Conservation (phyloP, 768 basidiomycete genomes). For the Psilocybe cubensis region DNA sequence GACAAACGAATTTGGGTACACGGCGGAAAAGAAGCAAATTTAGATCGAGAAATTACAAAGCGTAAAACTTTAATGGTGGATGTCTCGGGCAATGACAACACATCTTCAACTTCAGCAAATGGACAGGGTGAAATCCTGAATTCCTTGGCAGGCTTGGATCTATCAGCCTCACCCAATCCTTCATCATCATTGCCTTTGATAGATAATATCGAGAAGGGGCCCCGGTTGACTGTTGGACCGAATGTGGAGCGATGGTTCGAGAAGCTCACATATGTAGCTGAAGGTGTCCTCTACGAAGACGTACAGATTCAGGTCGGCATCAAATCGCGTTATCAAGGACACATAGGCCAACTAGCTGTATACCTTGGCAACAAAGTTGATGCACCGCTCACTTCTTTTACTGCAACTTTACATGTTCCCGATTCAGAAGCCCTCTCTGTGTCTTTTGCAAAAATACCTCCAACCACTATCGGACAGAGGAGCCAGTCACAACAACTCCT, state of each 20-base stretch:
- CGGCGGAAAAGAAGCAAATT: slow-evolving; percentile 91
- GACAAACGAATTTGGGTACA: slow-evolving; percentile 96
- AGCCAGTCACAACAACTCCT: slow-evolving; percentile 93
- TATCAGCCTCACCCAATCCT: slow-evolving; percentile 21
- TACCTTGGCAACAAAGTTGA: slow-evolving; percentile 97
- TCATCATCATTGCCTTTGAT: slow-evolving; percentile 17
- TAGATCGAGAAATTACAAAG: slow-evolving; percentile 70
- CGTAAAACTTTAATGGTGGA: slow-evolving; percentile 48
- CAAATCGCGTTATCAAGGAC: slow-evolving; percentile 95
- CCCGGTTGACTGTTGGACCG: slow-evolving; percentile 66
- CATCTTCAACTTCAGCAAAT: slow-evolving; percentile 28
- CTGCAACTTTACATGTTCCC: slow-evolving; percentile 74
- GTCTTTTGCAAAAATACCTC: slow-evolving; percentile 90
- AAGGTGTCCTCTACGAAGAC: slow-evolving; percentile 96
- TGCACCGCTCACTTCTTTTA: slow-evolving; percentile 88
- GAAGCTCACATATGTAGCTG: slow-evolving; percentile 74
- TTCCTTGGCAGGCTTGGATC: slow-evolving; percentile 83
- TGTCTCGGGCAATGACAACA: slow-evolving; percentile 38
- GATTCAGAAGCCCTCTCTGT: slow-evolving; percentile 79
- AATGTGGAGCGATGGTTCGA: slow-evolving; percentile 90
- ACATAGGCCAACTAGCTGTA: slow-evolving; percentile 90
- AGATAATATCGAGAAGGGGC: slow-evolving; percentile 37
- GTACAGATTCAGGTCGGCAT: slow-evolving; percentile 93
- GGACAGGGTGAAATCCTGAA: slow-evolving; percentile 57
- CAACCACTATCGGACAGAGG: slow-evolving; percentile 76